These are phyloP conservation scores for Ceratocystis huliohia DNA, from an alignment of 2,329 filamentous ascomycete genomes.

Conservation along the genomic window DNA sequence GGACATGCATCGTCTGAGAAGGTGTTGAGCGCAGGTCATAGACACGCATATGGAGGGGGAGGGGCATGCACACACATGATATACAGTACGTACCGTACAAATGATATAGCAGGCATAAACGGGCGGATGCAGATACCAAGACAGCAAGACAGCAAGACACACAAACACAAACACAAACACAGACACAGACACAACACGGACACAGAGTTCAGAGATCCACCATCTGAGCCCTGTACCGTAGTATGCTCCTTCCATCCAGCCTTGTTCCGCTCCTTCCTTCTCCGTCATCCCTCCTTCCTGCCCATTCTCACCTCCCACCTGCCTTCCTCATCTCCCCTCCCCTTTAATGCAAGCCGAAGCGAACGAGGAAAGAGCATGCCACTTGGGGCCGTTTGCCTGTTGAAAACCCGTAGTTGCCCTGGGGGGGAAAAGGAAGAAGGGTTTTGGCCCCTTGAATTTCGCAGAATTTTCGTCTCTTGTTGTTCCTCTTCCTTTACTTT, in stretches of 20 bases:
- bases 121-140: not conserved
- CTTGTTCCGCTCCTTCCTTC: slow-evolving; percentile 1
- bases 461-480: slow-evolving; percentile 12
- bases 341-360: not conserved
- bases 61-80: too few species aligned
- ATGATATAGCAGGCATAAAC: too few species aligned
- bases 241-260: not conserved
- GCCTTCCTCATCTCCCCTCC: not conserved
- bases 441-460: slow-evolving; percentile 3
- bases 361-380: too few species aligned
- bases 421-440: too few species aligned
- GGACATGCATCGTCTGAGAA: too few species aligned
- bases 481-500: not conserved
- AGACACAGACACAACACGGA: not conserved
- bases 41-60: too few species aligned
- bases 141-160: not conserved
- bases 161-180: not conserved
- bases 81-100: too few species aligned
- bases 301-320: not conserved
- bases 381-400: too few species aligned
- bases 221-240: not conserved
- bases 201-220: not conserved
- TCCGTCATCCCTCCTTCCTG: not conserved
- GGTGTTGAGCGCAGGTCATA: too few species aligned
- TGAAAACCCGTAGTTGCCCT: not conserved